Evolutionary conservation across 805 yeast genomes (phyloP), one percentile per base, ranked within the genome.

Genomic region (Yarrowia sp.): DNA sequence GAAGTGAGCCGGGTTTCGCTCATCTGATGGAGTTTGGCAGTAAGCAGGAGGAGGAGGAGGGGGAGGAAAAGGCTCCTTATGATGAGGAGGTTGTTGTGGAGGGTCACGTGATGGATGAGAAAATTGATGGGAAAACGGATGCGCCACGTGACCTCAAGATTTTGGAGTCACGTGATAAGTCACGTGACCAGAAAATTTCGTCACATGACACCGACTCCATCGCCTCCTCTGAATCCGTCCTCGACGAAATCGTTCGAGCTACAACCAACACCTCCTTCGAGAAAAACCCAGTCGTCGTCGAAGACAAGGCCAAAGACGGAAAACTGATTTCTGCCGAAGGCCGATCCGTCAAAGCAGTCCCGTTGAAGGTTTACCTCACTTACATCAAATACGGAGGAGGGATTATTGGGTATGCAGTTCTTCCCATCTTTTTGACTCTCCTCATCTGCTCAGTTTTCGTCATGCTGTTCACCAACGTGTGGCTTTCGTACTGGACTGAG

Each of bases 401-500:
- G 4, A 76, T 73, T 0, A 76, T 82, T 58, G 80, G 80, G 4
- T 19, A 64, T 0, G 26, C 73, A 2, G 74, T 78, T n/a, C 64
- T 78, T 14, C 78, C 81, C 3, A 5, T 80, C 0, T 72, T 81
- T 41, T 43, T 80, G 1, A 8, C 73, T 0, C 58, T 72, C 11
- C 68, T 76, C 7, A 71, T 74, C 2, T 5, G 83, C 15, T 76
- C 87, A 9, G 82, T 87, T 0, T 88, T 87, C 74, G 79, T 84
- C 69, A 81, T 80, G 69, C 76, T 88, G 56, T 88, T 89, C 75
- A 83, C 89, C 55, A 89, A 86, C 75, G 86, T 87, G 16, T 89
- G 93, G 93, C 81, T 89, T 67, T 86, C 92, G 0, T 89, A 87
- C 75, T 89, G 93, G 93, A 80, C 85, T 15, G 83, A 80, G 38